phyloP scores from a whole-genome alignment of 2,329 filamentous ascomycete species.

The Geoglossum cookeanum region DNA sequence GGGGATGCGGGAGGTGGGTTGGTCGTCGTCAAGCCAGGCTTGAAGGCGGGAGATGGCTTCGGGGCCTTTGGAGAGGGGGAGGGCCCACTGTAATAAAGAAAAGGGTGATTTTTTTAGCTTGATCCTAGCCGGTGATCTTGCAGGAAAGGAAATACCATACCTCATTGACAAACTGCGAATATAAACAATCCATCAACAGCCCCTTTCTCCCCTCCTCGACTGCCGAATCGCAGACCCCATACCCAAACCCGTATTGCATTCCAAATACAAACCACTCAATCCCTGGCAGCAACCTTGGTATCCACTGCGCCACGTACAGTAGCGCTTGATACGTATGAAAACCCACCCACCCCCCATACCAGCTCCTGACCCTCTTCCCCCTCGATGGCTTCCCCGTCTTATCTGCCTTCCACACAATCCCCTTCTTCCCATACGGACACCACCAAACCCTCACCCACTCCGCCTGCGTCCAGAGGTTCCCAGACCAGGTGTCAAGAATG shows the following conservation, averaged over 20 bases:
- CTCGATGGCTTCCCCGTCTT: slow-evolving; percentile 47
- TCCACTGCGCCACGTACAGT: slow-evolving; percentile 57
- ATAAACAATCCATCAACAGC: slow-evolving; percentile 89
- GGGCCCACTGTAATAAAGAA: slow-evolving; percentile 43
- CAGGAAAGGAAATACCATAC: neutral
- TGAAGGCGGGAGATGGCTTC: slow-evolving; percentile 69
- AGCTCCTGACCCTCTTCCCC: slow-evolving; percentile 37
- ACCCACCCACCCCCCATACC: slow-evolving; percentile 65
- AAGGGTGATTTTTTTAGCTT: neutral
- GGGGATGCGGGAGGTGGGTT: slow-evolving; percentile 51
- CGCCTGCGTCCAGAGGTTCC: slow-evolving; percentile 57
- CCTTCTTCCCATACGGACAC: slow-evolving; percentile 79
- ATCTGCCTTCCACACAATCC: slow-evolving; percentile 78
- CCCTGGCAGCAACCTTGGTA: slow-evolving; percentile 65
- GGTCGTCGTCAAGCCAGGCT: slow-evolving; percentile 66
- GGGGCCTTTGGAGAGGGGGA: slow-evolving; percentile 69
- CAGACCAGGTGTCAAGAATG: slow-evolving; percentile 53
- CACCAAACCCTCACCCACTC: slow-evolving; percentile 96
- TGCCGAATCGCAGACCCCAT: slow-evolving; percentile 47
- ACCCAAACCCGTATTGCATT: slow-evolving; percentile 85
- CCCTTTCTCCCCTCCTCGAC: slow-evolving; percentile 65
- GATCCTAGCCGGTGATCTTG: too few species aligned
- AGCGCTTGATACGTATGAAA: slow-evolving; percentile 87
- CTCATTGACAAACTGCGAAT: slow-evolving; percentile 96
- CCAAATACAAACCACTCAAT: slow-evolving; percentile 95